Evolutionary conservation across 108 stramenopile species (phyloP).

Genomic region (Aurantiochytrium sp.): DNA sequence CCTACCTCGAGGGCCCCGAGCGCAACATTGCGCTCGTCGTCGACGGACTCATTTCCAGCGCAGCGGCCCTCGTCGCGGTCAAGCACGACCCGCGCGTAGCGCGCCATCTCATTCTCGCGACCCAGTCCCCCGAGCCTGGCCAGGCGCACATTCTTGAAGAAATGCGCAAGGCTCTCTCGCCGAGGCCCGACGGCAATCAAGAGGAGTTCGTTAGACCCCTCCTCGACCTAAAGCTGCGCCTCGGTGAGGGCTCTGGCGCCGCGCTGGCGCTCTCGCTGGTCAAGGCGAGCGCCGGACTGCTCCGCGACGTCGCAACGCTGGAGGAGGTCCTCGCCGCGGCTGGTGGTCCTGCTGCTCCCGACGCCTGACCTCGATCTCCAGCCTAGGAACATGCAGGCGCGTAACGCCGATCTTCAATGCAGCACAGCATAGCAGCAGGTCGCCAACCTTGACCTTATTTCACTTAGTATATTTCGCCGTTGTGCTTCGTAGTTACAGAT

Average conservation of each 20-base stretch:
- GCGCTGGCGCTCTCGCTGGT: not conserved
- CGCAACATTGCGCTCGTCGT: conserved; percentile 63
- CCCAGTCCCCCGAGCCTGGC: conserved; percentile 65
- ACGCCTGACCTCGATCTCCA: too few species aligned
- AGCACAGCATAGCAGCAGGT: too few species aligned
- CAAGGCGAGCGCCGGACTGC: not conserved
- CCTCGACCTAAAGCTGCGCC: not conserved
- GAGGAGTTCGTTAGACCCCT: too few species aligned
- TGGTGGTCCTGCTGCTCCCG: too few species aligned
- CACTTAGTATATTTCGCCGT: too few species aligned
- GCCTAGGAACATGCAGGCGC: too few species aligned
- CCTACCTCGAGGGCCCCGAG: conserved; percentile 57
- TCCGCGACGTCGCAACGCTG: not conserved
- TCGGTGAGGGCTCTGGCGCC: not conserved
- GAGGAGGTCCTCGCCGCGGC: not conserved
- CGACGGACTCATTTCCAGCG: conserved; percentile 73
- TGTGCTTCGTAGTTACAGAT: too few species aligned
- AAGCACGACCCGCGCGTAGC: conserved; percentile 50
- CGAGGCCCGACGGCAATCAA: too few species aligned
- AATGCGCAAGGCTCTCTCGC: not conserved
- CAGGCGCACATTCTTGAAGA: not conserved
- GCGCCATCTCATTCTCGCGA: conserved; percentile 61
- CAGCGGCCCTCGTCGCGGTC: conserved; percentile 67
- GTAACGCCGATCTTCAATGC: too few species aligned
- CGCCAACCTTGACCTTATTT: too few species aligned